Evolutionary conservation across 805 yeast species (phyloP).

Genomic region (Kodamaea fukazawae): DNA sequence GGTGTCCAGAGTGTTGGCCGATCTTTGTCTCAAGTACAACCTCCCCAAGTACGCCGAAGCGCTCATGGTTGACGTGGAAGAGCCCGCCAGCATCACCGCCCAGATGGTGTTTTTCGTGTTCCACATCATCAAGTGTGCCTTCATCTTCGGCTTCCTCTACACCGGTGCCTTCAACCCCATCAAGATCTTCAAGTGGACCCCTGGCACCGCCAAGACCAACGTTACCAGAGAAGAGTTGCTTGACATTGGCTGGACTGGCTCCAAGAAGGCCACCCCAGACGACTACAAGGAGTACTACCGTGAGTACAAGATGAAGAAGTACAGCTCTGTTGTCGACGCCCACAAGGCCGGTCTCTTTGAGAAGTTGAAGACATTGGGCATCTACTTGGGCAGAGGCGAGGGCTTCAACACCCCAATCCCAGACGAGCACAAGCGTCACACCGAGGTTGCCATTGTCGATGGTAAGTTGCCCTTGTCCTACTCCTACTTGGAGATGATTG

Average conservation of each 20-base stretch:
- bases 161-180: conserved; percentile 79
- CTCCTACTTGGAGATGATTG: conserved; percentile 52
- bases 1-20: conserved; percentile 26
- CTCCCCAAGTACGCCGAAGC: conserved; percentile 42
- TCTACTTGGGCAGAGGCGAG: conserved; percentile 69
- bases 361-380: conserved; percentile 56
- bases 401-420: conserved; percentile 68
- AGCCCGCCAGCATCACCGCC: conserved; percentile 38
- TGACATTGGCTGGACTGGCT: conserved; percentile 91
- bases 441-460: conserved; percentile 26
- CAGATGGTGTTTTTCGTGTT: conserved; percentile 69
- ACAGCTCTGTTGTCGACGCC: conserved; percentile 77
- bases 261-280: conserved; percentile 66
- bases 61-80: conserved; percentile 48
- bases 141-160: conserved; percentile 57
- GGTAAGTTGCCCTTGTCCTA: conserved; percentile 52
- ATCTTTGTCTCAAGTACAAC: conserved; percentile 32
- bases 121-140: conserved; percentile 61
- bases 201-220: conserved; percentile 27
- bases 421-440: conserved; percentile 25
- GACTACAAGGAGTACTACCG: conserved; percentile 72
- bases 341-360: conserved; percentile 69
- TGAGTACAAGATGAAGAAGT: conserved; percentile 56
- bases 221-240: conserved; percentile 55
- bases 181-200: conserved; percentile 31